These are phyloP conservation scores for Aspergillus oerlinghausenensis DNA, from an alignment of 2,329 filamentous ascomycete genomes.

Conservation along the genomic window DNA sequence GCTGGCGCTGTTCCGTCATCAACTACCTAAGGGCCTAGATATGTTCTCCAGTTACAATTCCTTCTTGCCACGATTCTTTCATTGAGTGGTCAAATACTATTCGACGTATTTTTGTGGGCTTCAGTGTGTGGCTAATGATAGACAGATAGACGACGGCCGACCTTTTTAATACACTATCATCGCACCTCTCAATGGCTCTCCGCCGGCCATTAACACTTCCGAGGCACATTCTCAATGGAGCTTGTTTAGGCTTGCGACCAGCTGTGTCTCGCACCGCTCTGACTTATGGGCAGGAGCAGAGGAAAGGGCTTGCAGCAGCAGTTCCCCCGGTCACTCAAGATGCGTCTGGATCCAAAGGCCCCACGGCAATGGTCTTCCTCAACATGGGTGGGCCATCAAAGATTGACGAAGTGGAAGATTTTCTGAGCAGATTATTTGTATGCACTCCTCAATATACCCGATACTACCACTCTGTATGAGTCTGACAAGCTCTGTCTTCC, in stretches of 20 bases:
- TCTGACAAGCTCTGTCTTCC: slow-evolving; percentile 7
- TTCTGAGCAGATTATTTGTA: slow-evolving; percentile 89
- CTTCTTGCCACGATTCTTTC: neutral
- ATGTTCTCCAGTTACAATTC: neutral
- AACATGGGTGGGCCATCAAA: slow-evolving; percentile 98
- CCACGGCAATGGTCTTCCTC: slow-evolving; percentile 96
- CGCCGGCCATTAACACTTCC: slow-evolving; percentile 32
- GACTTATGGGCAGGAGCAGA: slow-evolving; percentile 20
- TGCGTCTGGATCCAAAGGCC: slow-evolving; percentile 65
- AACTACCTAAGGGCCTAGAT: neutral
- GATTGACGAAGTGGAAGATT: slow-evolving; percentile 80
- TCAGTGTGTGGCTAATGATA: neutral
- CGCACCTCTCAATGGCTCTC: slow-evolving; percentile 35
- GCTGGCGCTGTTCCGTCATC: slow-evolving; percentile 13
- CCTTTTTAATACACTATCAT: neutral
- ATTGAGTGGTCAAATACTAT: neutral
- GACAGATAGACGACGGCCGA: neutral
- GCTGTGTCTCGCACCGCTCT: slow-evolving; percentile 16
- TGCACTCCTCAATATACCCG: slow-evolving; percentile 26
- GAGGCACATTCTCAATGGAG: slow-evolving; percentile 24
- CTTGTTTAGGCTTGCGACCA: slow-evolving; percentile 17
- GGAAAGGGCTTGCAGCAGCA: slow-evolving; percentile 51
- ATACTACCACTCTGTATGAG: neutral
- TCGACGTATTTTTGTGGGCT: neutral
- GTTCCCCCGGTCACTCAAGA: slow-evolving; percentile 77